Evolutionary conservation across 2,329 filamentous ascomycete species (phyloP), one percentile per base, ranked within the genome.

Genomic region (Penicillium occitanis): DNA sequence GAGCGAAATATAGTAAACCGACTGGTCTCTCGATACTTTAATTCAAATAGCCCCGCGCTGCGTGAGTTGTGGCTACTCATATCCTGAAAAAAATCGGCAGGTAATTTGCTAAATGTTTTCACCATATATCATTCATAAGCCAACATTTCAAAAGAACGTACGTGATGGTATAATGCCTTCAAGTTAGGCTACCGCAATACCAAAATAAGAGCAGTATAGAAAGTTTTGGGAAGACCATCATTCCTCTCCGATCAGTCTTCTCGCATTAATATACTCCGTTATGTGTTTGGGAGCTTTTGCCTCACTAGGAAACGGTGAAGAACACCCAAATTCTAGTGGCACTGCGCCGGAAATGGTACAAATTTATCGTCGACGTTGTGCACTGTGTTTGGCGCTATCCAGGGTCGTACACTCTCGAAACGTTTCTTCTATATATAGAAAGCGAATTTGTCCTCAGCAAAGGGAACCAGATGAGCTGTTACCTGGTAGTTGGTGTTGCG

Each of bases 341-440:
- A 51, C 42, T 62, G 28, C 30, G 13, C 14, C 30, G 6, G 44
- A 40, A 19, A 62, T 51, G 60, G 33, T 62, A 51, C 44, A 17
- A 28, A 51, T 19, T 25, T 53, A 62, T 33, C 60, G 60, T 51
- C 25, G 30, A 51, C 51, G 30, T 51, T 62, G 60, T 62, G 60
- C 60, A 51, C 60, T 35, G n/a, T 62, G 60, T 11, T 25, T 62
- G 44, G 46, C 8, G 30, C 60, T 62, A 62, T 62, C 60, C 60
- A 37, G 60, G 60, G 10, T n/a, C 60, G 4, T 62, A 62, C 40
- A 62, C 44, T 28, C 44, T 62, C 3, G 60, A 62, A 62, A 51
- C 60, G 5, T 62, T 62, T 62, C 60, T 62, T 44, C 17, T 62
- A 40, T 62, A 62, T 22, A 62, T 62, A 25, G 60, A 62, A 62